Conservation (phyloP, 345 rosid genomes). For the Turritis glabra region DNA sequence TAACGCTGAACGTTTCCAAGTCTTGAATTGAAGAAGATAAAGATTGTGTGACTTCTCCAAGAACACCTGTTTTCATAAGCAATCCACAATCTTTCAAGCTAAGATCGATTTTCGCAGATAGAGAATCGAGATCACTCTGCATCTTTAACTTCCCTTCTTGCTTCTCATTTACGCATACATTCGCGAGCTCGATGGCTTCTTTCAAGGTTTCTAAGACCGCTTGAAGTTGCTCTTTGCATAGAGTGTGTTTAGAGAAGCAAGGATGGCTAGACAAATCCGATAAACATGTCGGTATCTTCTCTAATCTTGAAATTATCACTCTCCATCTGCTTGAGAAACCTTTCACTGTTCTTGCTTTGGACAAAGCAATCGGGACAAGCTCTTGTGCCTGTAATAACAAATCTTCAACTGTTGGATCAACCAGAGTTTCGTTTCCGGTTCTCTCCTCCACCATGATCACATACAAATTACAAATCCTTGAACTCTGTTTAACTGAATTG, state of each 20-base stretch:
- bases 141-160: conserved; percentile 84
- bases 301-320: conserved; percentile 73
- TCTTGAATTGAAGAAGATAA: conserved; percentile 43
- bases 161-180: conserved; percentile 60
- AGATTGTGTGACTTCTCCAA: conserved; percentile 68
- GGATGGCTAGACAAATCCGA: conserved; percentile 94
- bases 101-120: conserved; percentile 77
- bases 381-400: conserved; percentile 70
- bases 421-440: neutral
- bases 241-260: conserved; percentile 77
- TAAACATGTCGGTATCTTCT: conserved; percentile 73
- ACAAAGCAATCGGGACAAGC: conserved; percentile 65
- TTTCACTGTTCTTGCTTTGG: conserved; percentile 60
- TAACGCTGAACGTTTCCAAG: conserved; percentile 51
- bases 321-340: conserved; percentile 88
- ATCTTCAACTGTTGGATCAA: conserved; percentile 58
- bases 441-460: conserved; percentile 39
- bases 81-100: conserved; percentile 82
- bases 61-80: conserved; percentile 88
- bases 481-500: conserved; percentile 36
- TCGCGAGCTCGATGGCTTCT: conserved; percentile 57
- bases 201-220: conserved; percentile 62
- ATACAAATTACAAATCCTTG: conserved; percentile 27
- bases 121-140: conserved; percentile 94
- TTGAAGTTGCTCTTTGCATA: conserved; percentile 88